Conservation (phyloP, 1,284 basidiomycete species). For the Ganoderma leucocontextum region DNA sequence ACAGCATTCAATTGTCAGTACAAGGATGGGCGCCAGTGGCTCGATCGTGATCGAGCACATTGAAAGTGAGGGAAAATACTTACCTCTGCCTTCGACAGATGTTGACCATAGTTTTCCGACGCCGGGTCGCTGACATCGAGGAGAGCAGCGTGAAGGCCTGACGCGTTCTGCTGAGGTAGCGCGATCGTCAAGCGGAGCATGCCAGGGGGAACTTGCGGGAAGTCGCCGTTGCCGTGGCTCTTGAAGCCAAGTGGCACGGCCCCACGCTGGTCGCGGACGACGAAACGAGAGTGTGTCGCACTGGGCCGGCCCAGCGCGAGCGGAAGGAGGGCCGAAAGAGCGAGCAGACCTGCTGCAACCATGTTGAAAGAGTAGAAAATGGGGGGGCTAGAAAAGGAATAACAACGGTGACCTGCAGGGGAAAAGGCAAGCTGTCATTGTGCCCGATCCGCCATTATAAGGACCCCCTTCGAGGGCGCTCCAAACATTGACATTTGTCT, state of each 20-base stretch:
- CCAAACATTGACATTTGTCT: conserved; percentile 4
- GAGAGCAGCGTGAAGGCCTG: conserved; percentile 32
- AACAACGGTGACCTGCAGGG: conserved; percentile 27
- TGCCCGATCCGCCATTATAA: conserved; percentile 7
- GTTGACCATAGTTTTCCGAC: conserved; percentile 33
- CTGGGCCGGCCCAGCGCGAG: conserved; percentile 36
- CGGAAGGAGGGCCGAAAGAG: conserved; percentile 32
- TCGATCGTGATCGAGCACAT: conserved; percentile 1
- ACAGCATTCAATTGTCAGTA: background rate
- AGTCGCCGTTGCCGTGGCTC: conserved; percentile 11
- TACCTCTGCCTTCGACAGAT: conserved; percentile 33
- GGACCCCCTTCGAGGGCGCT: conserved; percentile 4
- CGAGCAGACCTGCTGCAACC: conserved; percentile 37
- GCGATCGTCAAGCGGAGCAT: conserved; percentile 37
- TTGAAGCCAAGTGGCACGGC: conserved; percentile 30
- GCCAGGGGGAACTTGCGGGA: conserved; percentile 18
- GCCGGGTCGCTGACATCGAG: conserved; percentile 36
- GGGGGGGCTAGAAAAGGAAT: conserved; percentile 17
- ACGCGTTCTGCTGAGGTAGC: conserved; percentile 35
- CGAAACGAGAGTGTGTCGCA: conserved; percentile 25
- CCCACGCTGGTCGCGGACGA: conserved; percentile 29
- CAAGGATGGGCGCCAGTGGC: background rate
- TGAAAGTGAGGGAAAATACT: background rate
- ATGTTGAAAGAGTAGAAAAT: conserved; percentile 30
- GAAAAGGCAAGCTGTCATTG: conserved; percentile 7